Percentiles rank a stretch among this genome's conserved stretches.
phyloP scores from a whole-genome alignment of 345 rosid genomes.

The Trapa bicornis region DNA sequence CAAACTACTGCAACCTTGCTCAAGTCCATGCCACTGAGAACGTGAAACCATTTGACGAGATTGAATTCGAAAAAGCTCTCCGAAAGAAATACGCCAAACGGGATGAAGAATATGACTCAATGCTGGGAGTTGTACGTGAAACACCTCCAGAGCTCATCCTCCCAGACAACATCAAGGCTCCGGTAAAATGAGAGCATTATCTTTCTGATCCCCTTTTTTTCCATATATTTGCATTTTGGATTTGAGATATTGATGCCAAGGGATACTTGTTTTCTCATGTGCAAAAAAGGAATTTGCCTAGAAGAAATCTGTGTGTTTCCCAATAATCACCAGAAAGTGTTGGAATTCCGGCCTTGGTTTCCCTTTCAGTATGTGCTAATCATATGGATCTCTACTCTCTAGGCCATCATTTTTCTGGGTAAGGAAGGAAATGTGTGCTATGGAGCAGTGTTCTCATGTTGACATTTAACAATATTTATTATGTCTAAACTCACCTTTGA shows the following conservation, averaged over 20 bases:
- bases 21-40: constrained; percentile 87
- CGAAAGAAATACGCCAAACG: constrained; percentile 57
- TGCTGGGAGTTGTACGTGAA: constrained; percentile 77
- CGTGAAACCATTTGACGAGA: constrained; percentile 63
- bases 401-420: constrained; percentile 3
- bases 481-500: constrained; percentile 11
- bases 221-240: constrained; percentile 10
- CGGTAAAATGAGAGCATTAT: constrained; percentile 30
- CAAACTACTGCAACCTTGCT: constrained; percentile 74
- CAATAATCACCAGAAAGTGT: constrained; percentile 30
- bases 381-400: background rate
- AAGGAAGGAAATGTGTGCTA: constrained; percentile 13
- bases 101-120: constrained; percentile 78
- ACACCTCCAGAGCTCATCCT: constrained; percentile 70
- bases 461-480: constrained; percentile 3
- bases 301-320: constrained; percentile 23
- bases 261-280: constrained; percentile 18
- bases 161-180: constrained; percentile 57
- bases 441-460: constrained; percentile 14
- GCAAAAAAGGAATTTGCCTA: constrained; percentile 13
- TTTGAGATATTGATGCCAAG: constrained; percentile 17
- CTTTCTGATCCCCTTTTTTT: constrained; percentile 1
- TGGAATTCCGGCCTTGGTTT: constrained; percentile 7
- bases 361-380: background rate
- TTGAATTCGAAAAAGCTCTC: constrained; percentile 86